Conservation (phyloP, 1,284 basidiomycete species). For the Caloboletus firmus region DNA sequence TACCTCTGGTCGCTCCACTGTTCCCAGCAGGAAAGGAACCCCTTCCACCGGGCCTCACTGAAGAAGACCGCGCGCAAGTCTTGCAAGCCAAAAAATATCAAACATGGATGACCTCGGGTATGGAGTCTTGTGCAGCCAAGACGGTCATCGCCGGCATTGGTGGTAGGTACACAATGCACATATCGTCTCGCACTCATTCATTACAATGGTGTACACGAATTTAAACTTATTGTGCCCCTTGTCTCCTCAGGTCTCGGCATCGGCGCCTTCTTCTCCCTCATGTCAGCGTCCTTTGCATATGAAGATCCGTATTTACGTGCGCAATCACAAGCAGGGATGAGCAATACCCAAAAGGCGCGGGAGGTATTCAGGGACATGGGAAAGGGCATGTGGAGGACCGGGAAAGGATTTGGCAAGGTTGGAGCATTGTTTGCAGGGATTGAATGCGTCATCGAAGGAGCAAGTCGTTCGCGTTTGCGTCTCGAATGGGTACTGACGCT, state of each 20-base stretch:
- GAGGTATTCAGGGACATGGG: conserved; percentile 96
- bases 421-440: conserved; percentile 91
- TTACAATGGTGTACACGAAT: conserved; percentile 8
- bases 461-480: conserved; percentile 47
- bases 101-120: conserved; percentile 63
- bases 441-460: conserved; percentile 95
- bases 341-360: conserved; percentile 74
- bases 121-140: conserved; percentile 87
- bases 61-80: conserved; percentile 73
- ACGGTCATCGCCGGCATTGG: conserved; percentile 75
- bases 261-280: conserved; percentile 94
- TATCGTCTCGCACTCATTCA: not conserved
- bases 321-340: conserved; percentile 58
- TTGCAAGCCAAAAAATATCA: conserved; percentile 77
- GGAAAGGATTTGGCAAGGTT: conserved; percentile 94
- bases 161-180: conserved; percentile 63
- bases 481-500: conserved; percentile 2
- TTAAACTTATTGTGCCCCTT: not conserved
- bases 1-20: conserved; percentile 46
- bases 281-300: conserved; percentile 93
- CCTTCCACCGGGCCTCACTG: conserved; percentile 77
- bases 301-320: conserved; percentile 88
- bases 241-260: conserved; percentile 73
- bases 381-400: conserved; percentile 85
- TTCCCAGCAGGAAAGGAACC: conserved; percentile 70